Evolutionary conservation across 441 rosid genomes (phyloP).

Genomic region (Dalechampia spathulata): DNA sequence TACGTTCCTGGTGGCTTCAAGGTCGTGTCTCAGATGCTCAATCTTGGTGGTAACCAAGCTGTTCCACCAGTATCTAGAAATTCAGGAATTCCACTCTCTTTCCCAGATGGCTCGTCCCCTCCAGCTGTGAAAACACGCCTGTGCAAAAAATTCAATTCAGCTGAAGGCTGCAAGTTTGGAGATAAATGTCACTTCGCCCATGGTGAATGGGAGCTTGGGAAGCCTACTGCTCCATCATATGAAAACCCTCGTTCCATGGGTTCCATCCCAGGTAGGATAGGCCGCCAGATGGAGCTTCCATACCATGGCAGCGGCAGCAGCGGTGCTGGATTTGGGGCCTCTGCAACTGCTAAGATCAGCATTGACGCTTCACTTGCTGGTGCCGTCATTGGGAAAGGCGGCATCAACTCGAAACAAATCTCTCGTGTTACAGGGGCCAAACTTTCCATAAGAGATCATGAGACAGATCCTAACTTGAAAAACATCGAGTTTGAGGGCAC

Average conservation of each 20-base stretch:
- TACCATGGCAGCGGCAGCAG: slow-evolving; percentile 45
- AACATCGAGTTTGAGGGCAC: slow-evolving; percentile 94
- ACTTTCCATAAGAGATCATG: slow-evolving; percentile 79
- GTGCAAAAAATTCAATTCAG: slow-evolving; percentile 63
- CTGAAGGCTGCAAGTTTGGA: slow-evolving; percentile 81
- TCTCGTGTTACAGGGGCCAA: slow-evolving; percentile 82
- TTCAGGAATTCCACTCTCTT: slow-evolving; percentile 39
- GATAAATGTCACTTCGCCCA: slow-evolving; percentile 74
- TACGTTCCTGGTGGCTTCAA: slow-evolving; percentile 92
- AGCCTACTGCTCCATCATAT: slow-evolving; percentile 40
- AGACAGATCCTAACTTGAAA: slow-evolving; percentile 63
- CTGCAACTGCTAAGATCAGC: slow-evolving; percentile 88
- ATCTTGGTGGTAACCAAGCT: slow-evolving; percentile 38
- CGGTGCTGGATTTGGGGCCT: slow-evolving; percentile 80
- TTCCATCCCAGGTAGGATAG: slow-evolving; percentile 35
- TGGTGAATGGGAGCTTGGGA: slow-evolving; percentile 84
- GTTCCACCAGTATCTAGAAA: slow-evolving; percentile 51
- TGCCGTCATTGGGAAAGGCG: slow-evolving; percentile 85
- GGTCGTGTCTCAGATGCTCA: slow-evolving; percentile 69
- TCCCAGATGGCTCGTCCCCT: slow-evolving; percentile 49
- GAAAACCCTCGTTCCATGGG: slow-evolving; percentile 56
- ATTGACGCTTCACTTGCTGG: slow-evolving; percentile 91
- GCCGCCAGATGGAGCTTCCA: slow-evolving; percentile 41
- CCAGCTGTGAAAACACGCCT: slow-evolving; percentile 46
- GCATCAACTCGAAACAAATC: slow-evolving; percentile 87